These are phyloP conservation scores for Hsuehochloa calcarea DNA, from an alignment of 176 grass and related monocot genomes.

Conservation along the genomic window DNA sequence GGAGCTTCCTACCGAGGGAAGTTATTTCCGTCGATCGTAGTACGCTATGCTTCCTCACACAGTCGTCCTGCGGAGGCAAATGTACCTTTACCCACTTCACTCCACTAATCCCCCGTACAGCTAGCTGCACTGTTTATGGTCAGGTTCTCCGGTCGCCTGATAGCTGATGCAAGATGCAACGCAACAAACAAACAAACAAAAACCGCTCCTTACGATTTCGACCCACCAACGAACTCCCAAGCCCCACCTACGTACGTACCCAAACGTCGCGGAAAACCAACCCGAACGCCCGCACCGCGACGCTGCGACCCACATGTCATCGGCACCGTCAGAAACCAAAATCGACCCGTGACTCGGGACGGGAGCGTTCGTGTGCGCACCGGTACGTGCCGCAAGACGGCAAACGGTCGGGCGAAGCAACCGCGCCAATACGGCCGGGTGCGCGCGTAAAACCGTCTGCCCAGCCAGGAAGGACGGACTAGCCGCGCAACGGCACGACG, in stretches of 20 bases:
- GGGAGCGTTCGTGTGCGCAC: background rate
- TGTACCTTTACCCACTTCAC: background rate
- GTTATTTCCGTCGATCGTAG: background rate
- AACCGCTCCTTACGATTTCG: background rate
- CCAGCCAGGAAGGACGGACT: background rate
- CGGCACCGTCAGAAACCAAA: background rate
- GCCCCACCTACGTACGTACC: background rate
- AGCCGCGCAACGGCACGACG: conserved; percentile 1
- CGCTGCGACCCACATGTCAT: background rate
- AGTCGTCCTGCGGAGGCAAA: background rate
- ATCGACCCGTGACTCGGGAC: background rate
- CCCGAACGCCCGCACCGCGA: background rate
- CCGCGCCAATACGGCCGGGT: background rate
- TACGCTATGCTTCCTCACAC: background rate
- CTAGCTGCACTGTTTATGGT: background rate
- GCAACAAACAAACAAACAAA: background rate
- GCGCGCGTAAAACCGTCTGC: no score
- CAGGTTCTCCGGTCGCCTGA: background rate
- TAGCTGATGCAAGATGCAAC: background rate
- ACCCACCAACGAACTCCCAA: background rate
- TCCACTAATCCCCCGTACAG: background rate
- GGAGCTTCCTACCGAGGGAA: background rate
- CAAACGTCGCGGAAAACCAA: conserved; percentile 7
- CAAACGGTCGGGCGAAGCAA: conserved; percentile 13
- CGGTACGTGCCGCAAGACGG: background rate